Percentiles rank a stretch among this genome's conserved stretches.
Conservation (phyloP, 2,329 filamentous ascomycete species). For the Aspergillus pseudoterreus region DNA sequence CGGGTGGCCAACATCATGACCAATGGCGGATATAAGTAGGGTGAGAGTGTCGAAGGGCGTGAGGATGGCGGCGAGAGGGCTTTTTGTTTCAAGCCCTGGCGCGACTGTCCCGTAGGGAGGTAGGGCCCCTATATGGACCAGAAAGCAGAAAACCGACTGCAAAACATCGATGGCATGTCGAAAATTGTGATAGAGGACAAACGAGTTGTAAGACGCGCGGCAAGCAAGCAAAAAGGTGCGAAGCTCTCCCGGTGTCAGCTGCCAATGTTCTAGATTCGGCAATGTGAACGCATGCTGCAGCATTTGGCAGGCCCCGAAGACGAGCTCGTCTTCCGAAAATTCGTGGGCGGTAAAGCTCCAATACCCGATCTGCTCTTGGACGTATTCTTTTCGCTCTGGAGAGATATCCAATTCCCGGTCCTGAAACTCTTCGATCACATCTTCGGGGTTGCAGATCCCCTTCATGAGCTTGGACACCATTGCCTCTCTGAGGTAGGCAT, state of each 20-base stretch:
- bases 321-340: constrained; percentile 83
- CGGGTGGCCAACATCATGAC: constrained; percentile 94
- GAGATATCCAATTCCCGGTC: constrained; percentile 64
- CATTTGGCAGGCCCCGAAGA: constrained; percentile 82
- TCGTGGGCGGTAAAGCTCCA: constrained; percentile 92
- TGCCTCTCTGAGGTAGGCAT: constrained; percentile 82
- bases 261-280: constrained; percentile 77
- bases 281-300: constrained; percentile 81
- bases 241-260: constrained; percentile 73
- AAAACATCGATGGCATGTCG: constrained; percentile 94
- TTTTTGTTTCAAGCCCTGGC: constrained; percentile 42
- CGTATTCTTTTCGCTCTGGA: constrained; percentile 59
- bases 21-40: constrained; percentile 90
- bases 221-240: constrained; percentile 83
- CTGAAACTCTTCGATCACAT: constrained; percentile 58
- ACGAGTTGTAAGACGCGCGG: constrained; percentile 90
- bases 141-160: constrained; percentile 87
- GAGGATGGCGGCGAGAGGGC: constrained; percentile 70
- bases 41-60: constrained; percentile 83
- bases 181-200: constrained; percentile 97
- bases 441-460: constrained; percentile 74
- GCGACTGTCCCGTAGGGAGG: constrained; percentile 58
- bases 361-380: constrained; percentile 66
- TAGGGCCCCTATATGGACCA: constrained; percentile 73
- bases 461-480: constrained; percentile 90